Base-by-base conservation (phyloP, 371 early-diverging fungal genomes). In the Circinella minor region DNA sequence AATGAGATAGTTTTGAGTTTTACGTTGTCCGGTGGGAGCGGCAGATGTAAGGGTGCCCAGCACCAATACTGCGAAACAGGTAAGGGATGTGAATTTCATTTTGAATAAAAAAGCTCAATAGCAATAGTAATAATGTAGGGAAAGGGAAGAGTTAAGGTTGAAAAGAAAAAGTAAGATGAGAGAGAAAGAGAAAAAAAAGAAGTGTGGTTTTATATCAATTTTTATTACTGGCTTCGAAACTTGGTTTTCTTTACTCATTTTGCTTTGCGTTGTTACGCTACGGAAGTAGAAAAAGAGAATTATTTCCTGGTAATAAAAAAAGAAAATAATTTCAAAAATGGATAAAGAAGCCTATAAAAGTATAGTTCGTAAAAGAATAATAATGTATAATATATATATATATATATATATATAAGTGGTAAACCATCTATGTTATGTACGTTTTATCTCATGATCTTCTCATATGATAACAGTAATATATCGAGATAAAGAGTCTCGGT, bases 1-100 rank as follows among this genome's bases (percentile, higher is more conserved):
- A 34, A 80, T 67, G 43, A 80, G 77, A 61, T 73, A 80, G 36
- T 80, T 79, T 36, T 77, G 64, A 46, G 59, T 11, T 55, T 43
- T 43, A 43, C 11, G 59, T 49, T 48, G 55, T 27, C 27, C 27
- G 2, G 27, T 27, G 27, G 27, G 27, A 27, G 27, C 27, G 55
- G 66, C 61, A 14, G 65, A 48, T 37, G 47, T 51, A 57, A 66
- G 27, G 36, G 57, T 20, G 61, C 59, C 46, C n/a, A 69, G 57
- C 27, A 51, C 47, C 55, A 68, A 43, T 5, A 62, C 37, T 37
- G 65, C 17, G 20, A 68, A 38, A 39, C 47, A 48, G 4, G 61
- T 38, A 61, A 61, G 61, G 55, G 43, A 17, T 38, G 55, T 57
- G 47, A 46, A 37, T 59, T 36, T 60, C 65, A 65, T 65, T 43